Base-by-base conservation (phyloP, 2,329 filamentous ascomycete genomes). In the Monilinia laxa region DNA sequence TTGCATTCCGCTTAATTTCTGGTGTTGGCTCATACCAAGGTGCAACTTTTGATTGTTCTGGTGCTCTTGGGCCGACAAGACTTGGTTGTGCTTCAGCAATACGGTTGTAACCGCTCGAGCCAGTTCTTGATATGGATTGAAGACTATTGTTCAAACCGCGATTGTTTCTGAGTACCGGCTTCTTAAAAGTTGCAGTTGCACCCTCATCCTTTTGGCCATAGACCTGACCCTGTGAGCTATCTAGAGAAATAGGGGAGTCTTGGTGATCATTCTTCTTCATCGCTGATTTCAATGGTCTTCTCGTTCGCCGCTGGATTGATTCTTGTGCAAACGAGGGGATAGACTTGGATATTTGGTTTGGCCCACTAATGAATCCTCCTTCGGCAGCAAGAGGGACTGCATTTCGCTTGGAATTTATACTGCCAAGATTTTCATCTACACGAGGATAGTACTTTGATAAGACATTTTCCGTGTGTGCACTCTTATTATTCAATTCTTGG, bases 241-340 rank as follows among this genome's bases (percentile, higher is more conserved):
- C 9, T 11, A 12, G 45, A 62, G n/a, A 23, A 51, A 62, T 20
- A 25, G 31, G 23, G 38, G 16, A 25, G 47, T 51, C 45, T 12
- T 62, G 58, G 12, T 62, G 9, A 20, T 62, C 58, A 11, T n/a
- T 16, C 51, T 64, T 53, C 38, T 67, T 71, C 64, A 71, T 20
- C 52, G 65, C 67, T 2, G 68, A 67, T 62, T 66, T 71, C 1
- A 52, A 20, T 10, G 60, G 55, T 45, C 57, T 60, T 31, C 25
- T 20, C 42, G 28, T 51, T 47, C 67, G 62, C 45, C 53, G 57
- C 59, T 38, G 52, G n/a, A 25, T 28, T 16, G 58, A 62, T 54
- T 68, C 67, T 45, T 68, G 52, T 47, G 23, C 53, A 38, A 55
- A 9, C 16, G 64, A 65, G 11, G 28, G 66, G 20, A 47, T 14